These are phyloP conservation scores for Cytospora chrysosperma DNA, from an alignment of 2,329 filamentous ascomycete genomes.

Conservation along the genomic window DNA sequence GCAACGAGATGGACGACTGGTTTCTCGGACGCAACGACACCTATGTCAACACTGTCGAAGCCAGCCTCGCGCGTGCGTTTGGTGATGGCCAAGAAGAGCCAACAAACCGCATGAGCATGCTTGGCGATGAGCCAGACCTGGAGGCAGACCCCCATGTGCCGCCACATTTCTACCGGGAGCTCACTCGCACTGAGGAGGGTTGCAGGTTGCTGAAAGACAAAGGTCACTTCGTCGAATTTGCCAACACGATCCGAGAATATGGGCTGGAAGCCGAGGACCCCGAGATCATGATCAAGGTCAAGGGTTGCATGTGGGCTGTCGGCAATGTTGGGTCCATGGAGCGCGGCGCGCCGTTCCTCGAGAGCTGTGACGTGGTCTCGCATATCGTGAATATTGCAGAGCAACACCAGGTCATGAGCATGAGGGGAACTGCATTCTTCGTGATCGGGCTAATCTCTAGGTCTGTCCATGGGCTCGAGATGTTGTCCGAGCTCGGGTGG, in stretches of 20 bases:
- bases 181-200: conserved; percentile 89
- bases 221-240: conserved; percentile 94
- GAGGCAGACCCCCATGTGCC: conserved; percentile 69
- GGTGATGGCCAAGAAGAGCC: conserved; percentile 62
- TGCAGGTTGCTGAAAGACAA: conserved; percentile 88
- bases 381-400: conserved; percentile 88
- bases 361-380: conserved; percentile 83
- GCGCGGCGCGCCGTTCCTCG: conserved; percentile 88
- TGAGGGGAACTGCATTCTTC: conserved; percentile 95
- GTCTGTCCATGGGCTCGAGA: conserved; percentile 88
- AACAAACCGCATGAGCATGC: conserved; percentile 57
- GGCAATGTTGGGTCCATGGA: conserved; percentile 99
- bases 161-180: conserved; percentile 96
- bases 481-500: conserved; percentile 87
- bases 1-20: conserved; percentile 99
- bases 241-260: conserved; percentile 81
- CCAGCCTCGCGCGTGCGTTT: conserved; percentile 87
- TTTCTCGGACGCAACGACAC: conserved; percentile 94
- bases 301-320: conserved; percentile 95
- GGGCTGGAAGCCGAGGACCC: conserved; percentile 80
- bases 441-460: conserved; percentile 90
- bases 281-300: conserved; percentile 88
- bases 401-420: conserved; percentile 81
- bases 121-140: conserved; percentile 54
- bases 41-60: conserved; percentile 93